Evolutionary conservation across 1,284 basidiomycete genomes (phyloP).

Genomic region (Quambalaria eucalypti): DNA sequence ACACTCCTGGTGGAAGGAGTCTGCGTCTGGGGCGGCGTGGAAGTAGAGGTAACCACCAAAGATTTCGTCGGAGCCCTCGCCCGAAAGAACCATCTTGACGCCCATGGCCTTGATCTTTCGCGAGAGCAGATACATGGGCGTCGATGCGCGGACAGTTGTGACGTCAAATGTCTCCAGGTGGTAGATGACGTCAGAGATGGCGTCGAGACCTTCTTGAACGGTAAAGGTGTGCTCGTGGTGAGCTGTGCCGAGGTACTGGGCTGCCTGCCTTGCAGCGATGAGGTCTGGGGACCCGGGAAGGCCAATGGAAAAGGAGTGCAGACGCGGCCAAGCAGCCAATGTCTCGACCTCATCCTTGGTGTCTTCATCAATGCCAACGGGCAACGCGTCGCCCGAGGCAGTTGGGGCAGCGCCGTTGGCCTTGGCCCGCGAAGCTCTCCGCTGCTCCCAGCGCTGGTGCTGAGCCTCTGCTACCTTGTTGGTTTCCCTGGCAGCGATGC

Average conservation of each 20-base stretch:
- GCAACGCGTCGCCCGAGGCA: conserved; percentile 7
- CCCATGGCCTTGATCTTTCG: conserved; percentile 99
- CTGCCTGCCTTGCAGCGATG: conserved; percentile 85
- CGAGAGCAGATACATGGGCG: conserved; percentile 92
- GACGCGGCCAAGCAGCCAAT: conserved; percentile 77
- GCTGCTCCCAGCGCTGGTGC: conserved; percentile 55
- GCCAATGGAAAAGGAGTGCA: conserved; percentile 97
- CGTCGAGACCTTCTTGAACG: conserved; percentile 94
- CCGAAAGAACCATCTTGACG: conserved; percentile 98
- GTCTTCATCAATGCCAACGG: conserved; percentile 41
- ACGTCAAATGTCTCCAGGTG: conserved; percentile 99
- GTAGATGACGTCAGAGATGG: conserved; percentile 94
- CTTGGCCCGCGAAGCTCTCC: conserved; percentile 46
- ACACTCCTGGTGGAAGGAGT: conserved; percentile 89
- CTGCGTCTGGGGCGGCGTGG: conserved; percentile 86
- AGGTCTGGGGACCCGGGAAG: conserved; percentile 92
- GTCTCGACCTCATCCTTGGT: conserved; percentile 36
- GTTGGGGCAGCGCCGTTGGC: conserved; percentile 14
- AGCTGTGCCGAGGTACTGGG: conserved; percentile 82
- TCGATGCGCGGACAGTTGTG: conserved; percentile 93
- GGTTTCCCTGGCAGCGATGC: conserved; percentile 93
- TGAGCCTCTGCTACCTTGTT: conserved; percentile 59
- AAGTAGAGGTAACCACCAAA: conserved; percentile 99
- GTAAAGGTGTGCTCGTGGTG: conserved; percentile 99
- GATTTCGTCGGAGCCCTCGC: conserved; percentile 96